Conservation (phyloP, 1,284 basidiomycete species). For the Cystobasidium sp. region DNA sequence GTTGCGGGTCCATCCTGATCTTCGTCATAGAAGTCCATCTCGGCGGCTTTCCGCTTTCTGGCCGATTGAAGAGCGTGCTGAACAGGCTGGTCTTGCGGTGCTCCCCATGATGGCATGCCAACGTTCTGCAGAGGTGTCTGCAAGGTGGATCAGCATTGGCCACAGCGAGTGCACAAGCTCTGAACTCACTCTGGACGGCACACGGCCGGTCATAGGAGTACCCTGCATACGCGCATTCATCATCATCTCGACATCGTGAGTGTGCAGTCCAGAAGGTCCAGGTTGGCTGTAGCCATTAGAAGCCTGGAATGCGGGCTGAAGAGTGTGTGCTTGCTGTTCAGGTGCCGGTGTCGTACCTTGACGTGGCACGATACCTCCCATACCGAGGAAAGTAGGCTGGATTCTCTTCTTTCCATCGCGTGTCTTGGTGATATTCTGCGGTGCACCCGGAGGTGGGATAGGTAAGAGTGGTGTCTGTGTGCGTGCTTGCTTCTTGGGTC, state of each 20-base stretch:
- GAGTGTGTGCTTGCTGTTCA: neutral
- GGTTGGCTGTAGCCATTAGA: neutral
- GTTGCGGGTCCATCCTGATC: slow-evolving; percentile 1
- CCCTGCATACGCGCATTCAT: slow-evolving; percentile 5
- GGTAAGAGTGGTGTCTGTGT: slow-evolving; percentile 18
- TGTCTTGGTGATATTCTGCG: slow-evolving; percentile 57
- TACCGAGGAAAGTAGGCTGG: slow-evolving; percentile 55
- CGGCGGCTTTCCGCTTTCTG: slow-evolving; percentile 23
- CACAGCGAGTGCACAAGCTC: neutral
- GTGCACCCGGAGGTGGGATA: slow-evolving; percentile 38
- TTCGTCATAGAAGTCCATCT: slow-evolving; percentile 12
- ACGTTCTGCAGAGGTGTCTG: slow-evolving; percentile 30
- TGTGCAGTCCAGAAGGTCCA: slow-evolving; percentile 1
- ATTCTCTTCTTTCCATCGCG: slow-evolving; percentile 59
- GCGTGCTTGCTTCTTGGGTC: slow-evolving; percentile 52
- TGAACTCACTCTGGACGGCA: slow-evolving; percentile 8
- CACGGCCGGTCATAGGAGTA: neutral
- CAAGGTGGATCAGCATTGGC: neutral
- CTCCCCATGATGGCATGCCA: slow-evolving; percentile 32
- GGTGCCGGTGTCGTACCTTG: slow-evolving; percentile 3
- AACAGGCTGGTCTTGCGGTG: slow-evolving; percentile 35
- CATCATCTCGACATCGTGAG: slow-evolving; percentile 14
- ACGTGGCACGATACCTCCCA: slow-evolving; percentile 40
- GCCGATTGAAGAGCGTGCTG: slow-evolving; percentile 9
- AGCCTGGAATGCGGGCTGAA: slow-evolving; percentile 14